Percentiles rank a stretch among this genome's conserved stretches.
Conservation (phyloP, 2,329 filamentous ascomycete genomes). For the Sporothrix globosa region DNA sequence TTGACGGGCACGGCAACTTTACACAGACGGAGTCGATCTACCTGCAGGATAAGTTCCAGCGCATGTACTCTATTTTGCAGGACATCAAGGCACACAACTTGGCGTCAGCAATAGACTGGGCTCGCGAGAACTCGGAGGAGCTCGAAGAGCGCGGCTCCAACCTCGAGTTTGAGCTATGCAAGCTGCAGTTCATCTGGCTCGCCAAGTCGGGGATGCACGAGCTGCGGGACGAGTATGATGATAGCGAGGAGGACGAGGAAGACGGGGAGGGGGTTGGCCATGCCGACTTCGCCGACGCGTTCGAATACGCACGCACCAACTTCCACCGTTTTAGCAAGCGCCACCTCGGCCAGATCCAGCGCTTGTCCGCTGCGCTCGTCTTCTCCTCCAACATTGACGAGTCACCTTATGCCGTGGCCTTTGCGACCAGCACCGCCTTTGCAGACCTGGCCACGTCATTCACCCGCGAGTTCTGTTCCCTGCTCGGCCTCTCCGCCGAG, state of each 20-base stretch:
- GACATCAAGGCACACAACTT: constrained; percentile 76
- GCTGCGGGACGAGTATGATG: constrained; percentile 50
- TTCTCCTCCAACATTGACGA: constrained; percentile 72
- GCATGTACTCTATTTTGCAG: constrained; percentile 89
- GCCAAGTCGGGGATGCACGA: constrained; percentile 59
- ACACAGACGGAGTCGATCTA: constrained; percentile 64
- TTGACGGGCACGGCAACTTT: constrained; percentile 36
- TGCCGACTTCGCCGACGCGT: constrained; percentile 51
- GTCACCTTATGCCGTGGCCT: constrained; percentile 80
- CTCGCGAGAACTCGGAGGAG: constrained; percentile 67
- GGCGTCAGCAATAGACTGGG: constrained; percentile 84
- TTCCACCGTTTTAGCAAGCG: constrained; percentile 75
- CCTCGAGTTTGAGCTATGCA: constrained; percentile 90
- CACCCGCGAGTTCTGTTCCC: constrained; percentile 89
- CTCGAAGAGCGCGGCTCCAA: constrained; percentile 86
- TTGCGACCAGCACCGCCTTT: constrained; percentile 69
- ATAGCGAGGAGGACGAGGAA: constrained; percentile 56
- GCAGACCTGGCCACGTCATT: constrained; percentile 85
- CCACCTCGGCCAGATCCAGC: constrained; percentile 77
- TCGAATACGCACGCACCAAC: constrained; percentile 73
- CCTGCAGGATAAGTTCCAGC: constrained; percentile 78
- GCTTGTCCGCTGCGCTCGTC: constrained; percentile 78
- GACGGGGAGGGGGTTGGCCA: constrained; percentile 44
- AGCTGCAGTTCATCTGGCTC: constrained; percentile 86
- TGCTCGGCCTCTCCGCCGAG: constrained; percentile 86